Evolutionary conservation across 2,329 filamentous ascomycete genomes (phyloP), one percentile per base, ranked within the genome.

Genomic region (Byssoonygena ceratinophila): DNA sequence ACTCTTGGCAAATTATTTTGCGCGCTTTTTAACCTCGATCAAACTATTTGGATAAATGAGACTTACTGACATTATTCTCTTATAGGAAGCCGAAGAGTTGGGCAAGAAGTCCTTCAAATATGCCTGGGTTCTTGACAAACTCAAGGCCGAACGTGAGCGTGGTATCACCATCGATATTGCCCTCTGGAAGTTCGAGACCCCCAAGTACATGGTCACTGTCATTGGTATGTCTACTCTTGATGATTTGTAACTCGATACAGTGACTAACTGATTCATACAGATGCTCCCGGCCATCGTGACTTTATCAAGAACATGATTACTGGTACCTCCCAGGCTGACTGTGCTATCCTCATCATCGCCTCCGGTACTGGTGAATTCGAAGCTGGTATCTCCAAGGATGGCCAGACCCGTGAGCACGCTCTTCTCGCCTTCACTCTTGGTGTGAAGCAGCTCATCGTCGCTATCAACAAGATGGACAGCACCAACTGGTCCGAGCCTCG

Each of bases 231-330:
- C 53, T 23, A 25, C 36, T 6, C 20, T n/a, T 49, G 8, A 11
- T 23, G 22, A 4, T 34, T 8, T 1, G 1, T 45, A 29, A 14
- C 20, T 27, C 22, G 5, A 31, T 44, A 44, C 46, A 49, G 25
- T 20, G 2, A 6, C 37, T 40, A 29, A 32, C 47, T 31, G 39
- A 7, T 23, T 12, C 20, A 18, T 23, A 1, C 64, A 85, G 87
- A 98, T 72, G 92, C 92, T 76, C 92, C 92, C 71, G 92, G 92
- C 79, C 92, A 98, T 80, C 91, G 92, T 92, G 92, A 98, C 74
- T 98, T 97, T 84, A 97, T 98, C 88, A 98, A 98, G 91, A 98
- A 97, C 90, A 98, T 98, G 92, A 98, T 98, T 77, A 97, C 92
- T 85, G 92, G 92, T 90, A 97, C 92, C 73, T 98, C 92, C 76